phyloP scores from a whole-genome alignment of 2,329 filamentous ascomycete genomes.

The Trichoderma polysporum region DNA sequence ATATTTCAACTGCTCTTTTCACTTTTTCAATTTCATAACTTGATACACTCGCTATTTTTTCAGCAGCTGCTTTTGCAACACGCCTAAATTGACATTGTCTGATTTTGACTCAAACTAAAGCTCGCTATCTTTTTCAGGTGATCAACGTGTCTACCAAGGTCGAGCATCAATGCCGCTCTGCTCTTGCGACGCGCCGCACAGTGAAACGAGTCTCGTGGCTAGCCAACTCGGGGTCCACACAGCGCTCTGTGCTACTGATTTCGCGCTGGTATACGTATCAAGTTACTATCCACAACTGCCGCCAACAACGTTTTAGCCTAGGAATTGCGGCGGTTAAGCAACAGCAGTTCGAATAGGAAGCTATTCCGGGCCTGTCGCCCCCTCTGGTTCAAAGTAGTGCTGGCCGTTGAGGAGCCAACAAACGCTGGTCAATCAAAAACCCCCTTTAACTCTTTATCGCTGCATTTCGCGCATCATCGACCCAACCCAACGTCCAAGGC shows the following conservation, averaged over 20 bases:
- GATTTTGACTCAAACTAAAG: background rate
- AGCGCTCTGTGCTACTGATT: background rate
- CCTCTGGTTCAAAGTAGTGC: background rate
- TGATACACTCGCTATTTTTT: background rate
- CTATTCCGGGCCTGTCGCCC: background rate
- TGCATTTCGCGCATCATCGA: background rate
- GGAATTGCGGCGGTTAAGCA: background rate
- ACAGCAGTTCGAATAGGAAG: background rate
- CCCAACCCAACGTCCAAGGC: background rate
- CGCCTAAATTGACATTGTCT: background rate
- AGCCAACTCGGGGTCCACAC: background rate
- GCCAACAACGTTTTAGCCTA: slow-evolving; percentile 1
- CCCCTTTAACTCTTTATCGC: background rate
- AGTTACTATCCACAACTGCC: slow-evolving; percentile 4
- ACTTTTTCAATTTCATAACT: background rate
- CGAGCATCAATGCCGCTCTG: background rate
- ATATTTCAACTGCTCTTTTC: background rate
- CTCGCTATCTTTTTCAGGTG: background rate
- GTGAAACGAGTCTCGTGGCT: background rate
- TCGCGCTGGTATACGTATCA: background rate
- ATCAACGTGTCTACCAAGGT: background rate
- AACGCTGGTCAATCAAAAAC: background rate
- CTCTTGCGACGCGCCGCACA: background rate
- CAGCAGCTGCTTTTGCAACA: background rate
- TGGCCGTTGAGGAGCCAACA: background rate